Base-by-base conservation (phyloP, 108 stramenopile species). In the Nannochloropsis gaditana region DNA sequence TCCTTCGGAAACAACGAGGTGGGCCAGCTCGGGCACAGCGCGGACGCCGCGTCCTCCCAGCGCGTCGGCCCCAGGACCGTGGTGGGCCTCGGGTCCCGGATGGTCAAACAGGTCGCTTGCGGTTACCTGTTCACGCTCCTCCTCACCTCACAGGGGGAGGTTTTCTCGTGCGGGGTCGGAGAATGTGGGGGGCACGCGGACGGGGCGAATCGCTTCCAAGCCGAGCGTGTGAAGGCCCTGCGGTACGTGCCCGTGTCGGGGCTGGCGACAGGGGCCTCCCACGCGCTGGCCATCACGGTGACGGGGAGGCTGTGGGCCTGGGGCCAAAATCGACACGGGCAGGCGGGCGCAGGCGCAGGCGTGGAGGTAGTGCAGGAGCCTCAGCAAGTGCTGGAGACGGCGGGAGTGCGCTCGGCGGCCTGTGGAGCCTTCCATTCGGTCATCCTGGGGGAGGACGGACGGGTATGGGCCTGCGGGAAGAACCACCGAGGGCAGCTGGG, bases 21-120 rank as follows among this genome's bases (percentile, higher is more conserved):
- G 9, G 89, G 89, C 17, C 90, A 91, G 90, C 90, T 91, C 21
- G 79, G 90, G 10, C 91, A 91, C 47, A 85, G 88, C n/a, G 88
- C 86, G 43, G 80, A 80, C 73, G 50, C 84, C 81, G 86, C 19
- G 31, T 11, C 17, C 59, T 19, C 31, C 80, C 80, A 44, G 87
- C 85, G n/a, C 31, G 44, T 86, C 44, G 80, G 15, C 45, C 89
- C 89, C 8, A 43, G 86, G 45, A n/a, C 85, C 31, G 81, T 89
- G 45, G 47, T 79, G 44, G 45, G 79, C 41, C 19, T 89, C 45
- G 84, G 45, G 2, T 44, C 45, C 21, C 31, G 79, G 15, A 9
- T 59, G 10, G 80, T 45, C 45, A 85, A 84, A 9, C 83, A 84
- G 50, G 83, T 89, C 41, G 83, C 83, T 5, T 41, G 43, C 73